Evolutionary conservation across 352 stramenopile species (phyloP).

Genomic region (Pilasporangium apinafurcum): DNA sequence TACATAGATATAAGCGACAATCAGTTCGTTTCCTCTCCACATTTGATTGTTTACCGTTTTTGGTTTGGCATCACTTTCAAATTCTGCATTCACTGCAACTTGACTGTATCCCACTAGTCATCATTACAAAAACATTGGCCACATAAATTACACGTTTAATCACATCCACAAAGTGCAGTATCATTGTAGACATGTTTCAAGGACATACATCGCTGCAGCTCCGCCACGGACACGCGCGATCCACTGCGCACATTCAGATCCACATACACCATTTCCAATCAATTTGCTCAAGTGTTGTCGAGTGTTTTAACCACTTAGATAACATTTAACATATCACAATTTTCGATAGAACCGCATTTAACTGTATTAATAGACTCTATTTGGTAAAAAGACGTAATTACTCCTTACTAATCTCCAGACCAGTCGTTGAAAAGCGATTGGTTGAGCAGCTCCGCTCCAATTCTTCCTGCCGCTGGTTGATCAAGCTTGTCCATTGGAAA

Average conservation of each 20-base stretch:
- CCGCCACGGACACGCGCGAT: constrained; percentile 34
- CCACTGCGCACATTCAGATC: constrained; percentile 68
- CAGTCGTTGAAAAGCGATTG: neutral
- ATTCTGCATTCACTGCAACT: constrained; percentile 61
- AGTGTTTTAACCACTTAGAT: neutral
- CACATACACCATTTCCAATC: constrained; percentile 46
- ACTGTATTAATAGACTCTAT: too few species aligned
- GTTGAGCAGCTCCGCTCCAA: constrained; percentile 1
- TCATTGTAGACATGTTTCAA: too few species aligned
- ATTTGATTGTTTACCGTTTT: constrained; percentile 25
- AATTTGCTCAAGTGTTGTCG: neutral
- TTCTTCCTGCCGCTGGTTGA: neutral
- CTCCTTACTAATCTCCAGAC: neutral
- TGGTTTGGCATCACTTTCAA: constrained; percentile 36
- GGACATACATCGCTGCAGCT: constrained; percentile 59
- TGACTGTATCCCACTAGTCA: constrained; percentile 55
- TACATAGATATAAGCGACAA: neutral
- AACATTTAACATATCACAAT: constrained; percentile 1
- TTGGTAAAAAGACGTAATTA: constrained; percentile 18
- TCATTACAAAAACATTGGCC: neutral
- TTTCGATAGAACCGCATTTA: too few species aligned
- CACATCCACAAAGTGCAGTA: neutral
- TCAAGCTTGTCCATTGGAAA: neutral
- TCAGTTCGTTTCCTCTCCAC: neutral
- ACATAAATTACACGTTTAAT: neutral